Percentiles rank a stretch among this genome's conserved stretches.
Conservation (phyloP, 2,329 filamentous ascomycete species). For the Bertia moriformis region DNA sequence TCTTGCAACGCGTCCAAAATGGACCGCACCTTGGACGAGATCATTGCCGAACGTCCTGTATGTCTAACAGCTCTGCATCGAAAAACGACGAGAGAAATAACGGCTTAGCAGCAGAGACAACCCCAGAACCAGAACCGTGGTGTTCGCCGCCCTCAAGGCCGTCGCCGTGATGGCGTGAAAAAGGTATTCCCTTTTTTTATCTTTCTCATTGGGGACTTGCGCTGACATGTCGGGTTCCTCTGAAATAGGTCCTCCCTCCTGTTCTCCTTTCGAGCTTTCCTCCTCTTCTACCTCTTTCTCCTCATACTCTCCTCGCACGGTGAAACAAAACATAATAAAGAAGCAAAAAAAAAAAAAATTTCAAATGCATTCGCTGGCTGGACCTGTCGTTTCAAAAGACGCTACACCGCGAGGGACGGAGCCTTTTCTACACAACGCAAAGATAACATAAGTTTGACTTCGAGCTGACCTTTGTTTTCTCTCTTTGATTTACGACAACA, state of each 20-base stretch:
- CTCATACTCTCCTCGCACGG: too few relatives aligned
- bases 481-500: slow-evolving; percentile 9
- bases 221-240: not conserved
- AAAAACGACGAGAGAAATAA: too few relatives aligned
- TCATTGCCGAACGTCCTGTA: slow-evolving; percentile 1
- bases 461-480: slow-evolving; percentile 10
- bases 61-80: not conserved
- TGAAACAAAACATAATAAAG: too few relatives aligned
- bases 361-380: too few relatives aligned
- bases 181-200: slow-evolving; percentile 43
- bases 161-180: slow-evolving; percentile 71
- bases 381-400: not conserved
- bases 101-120: too few relatives aligned
- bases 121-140: slow-evolving; percentile 2
- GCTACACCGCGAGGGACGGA: slow-evolving; percentile 7
- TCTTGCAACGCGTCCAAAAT: not conserved
- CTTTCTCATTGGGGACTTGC: not conserved
- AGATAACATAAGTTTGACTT: too few relatives aligned
- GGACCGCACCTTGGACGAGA: not conserved
- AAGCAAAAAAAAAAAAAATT: too few relatives aligned
- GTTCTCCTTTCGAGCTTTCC: slow-evolving; percentile 2
- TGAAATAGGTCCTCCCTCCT: slow-evolving; percentile 11
- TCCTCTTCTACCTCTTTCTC: too few relatives aligned
- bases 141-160: slow-evolving; percentile 9
- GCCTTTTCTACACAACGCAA: slow-evolving; percentile 12